These are phyloP conservation scores for Chalciporus chontae DNA, from an alignment of 768 basidiomycete species.

Conservation along the genomic window DNA sequence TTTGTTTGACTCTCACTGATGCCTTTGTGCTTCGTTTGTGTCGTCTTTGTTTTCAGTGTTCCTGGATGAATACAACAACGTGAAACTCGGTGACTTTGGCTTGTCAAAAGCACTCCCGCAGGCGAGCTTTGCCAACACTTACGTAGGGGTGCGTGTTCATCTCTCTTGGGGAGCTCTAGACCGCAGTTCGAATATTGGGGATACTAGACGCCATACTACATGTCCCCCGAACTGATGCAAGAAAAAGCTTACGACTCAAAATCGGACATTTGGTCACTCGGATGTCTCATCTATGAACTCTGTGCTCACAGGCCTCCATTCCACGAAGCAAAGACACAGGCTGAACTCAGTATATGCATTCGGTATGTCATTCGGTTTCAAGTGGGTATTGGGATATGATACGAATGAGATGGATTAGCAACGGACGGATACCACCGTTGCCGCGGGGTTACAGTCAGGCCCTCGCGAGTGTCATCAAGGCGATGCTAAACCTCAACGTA, in stretches of 20 bases:
- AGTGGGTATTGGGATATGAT: background rate
- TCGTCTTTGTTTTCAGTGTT: constrained; percentile 57
- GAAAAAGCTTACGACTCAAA: constrained; percentile 98
- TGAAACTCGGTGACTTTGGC: constrained; percentile 97
- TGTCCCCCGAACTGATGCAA: constrained; percentile 98
- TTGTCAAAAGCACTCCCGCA: constrained; percentile 88
- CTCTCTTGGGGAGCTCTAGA: background rate
- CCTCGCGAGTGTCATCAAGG: constrained; percentile 70
- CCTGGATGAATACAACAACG: constrained; percentile 75
- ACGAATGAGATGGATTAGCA: constrained; percentile 37
- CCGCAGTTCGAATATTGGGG: constrained; percentile 37
- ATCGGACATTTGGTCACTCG: constrained; percentile 97
- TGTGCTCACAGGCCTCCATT: constrained; percentile 94
- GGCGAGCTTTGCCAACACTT: constrained; percentile 90
- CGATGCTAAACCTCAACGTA: constrained; percentile 86
- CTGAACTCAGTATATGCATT: constrained; percentile 79
- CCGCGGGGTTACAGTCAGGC: constrained; percentile 79
- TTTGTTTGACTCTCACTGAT: background rate
- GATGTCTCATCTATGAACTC: constrained; percentile 94
- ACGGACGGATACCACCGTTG: constrained; percentile 87
- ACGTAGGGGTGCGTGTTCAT: constrained; percentile 76
- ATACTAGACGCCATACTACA: constrained; percentile 94
- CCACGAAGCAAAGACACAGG: constrained; percentile 87
- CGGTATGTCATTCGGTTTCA: constrained; percentile 42
- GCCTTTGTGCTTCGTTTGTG: background rate